Percentiles rank a stretch among this genome's conserved stretches.
Evolutionary conservation across 2,329 filamentous ascomycete species (phyloP).

Genomic region (Thielaviopsis populi): DNA sequence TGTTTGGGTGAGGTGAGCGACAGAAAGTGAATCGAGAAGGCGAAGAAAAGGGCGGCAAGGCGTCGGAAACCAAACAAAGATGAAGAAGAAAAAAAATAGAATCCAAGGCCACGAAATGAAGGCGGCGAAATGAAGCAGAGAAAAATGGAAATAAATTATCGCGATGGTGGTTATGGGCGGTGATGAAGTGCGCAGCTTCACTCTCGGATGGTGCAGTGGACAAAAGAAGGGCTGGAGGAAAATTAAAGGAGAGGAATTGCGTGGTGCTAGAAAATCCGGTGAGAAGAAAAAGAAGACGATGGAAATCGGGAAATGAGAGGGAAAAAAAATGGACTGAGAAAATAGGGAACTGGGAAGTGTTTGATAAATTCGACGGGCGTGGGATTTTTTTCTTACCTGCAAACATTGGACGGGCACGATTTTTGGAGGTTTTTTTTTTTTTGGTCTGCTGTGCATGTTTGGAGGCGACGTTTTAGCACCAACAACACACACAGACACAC

Average conservation of each 20-base stretch:
- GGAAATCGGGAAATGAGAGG: slow-evolving; percentile 6
- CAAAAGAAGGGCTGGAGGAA: neutral
- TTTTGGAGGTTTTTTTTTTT: slow-evolving; percentile 3
- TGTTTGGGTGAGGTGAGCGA: too few species aligned
- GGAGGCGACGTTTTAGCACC: neutral
- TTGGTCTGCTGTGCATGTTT: neutral
- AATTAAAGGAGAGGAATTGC: slow-evolving; percentile 3
- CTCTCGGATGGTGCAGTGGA: neutral
- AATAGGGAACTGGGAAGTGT: slow-evolving; percentile 8
- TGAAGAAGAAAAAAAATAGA: neutral
- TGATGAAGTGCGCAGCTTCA: neutral
- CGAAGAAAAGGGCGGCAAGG: too few species aligned
- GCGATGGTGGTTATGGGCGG: neutral
- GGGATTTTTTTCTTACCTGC: slow-evolving; percentile 2
- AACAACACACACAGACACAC: too few species aligned
- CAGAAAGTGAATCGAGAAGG: too few species aligned
- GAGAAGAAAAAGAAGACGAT: slow-evolving; percentile 1
- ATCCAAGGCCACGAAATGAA: neutral
- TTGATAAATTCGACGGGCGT: slow-evolving; percentile 3
- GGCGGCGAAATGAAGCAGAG: neutral
- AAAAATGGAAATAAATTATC: neutral
- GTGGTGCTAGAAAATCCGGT: neutral
- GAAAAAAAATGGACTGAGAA: slow-evolving; percentile 7
- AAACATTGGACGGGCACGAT: neutral
- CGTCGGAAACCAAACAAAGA: neutral